Conservation (phyloP, 225 moss, liverwort and hornwort genomes). For the Polytrichum formosum region DNA sequence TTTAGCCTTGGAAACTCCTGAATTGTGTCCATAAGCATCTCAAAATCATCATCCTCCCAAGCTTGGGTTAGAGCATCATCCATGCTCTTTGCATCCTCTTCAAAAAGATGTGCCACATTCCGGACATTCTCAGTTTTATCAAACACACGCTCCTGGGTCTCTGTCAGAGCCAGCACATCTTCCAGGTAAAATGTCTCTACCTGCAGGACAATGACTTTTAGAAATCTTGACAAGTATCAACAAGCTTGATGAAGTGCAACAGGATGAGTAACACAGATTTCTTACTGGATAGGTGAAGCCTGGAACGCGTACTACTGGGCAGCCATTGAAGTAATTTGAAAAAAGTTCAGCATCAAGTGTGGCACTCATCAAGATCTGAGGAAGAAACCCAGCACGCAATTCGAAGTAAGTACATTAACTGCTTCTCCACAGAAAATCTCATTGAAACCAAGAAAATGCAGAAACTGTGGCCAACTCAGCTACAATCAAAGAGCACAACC, state of each 20-base stretch:
- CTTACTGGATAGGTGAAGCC: conserved; percentile 98
- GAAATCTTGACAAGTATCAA: neutral
- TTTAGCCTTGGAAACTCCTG: conserved; percentile 68
- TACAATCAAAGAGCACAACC: conserved; percentile 1
- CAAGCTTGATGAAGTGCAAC: neutral
- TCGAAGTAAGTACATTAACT: neutral
- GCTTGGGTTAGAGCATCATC: conserved; percentile 83
- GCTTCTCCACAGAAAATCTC: neutral
- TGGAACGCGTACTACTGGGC: conserved; percentile 85
- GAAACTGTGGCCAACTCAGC: neutral
- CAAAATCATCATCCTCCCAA: conserved; percentile 92
- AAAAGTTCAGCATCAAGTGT: conserved; percentile 89
- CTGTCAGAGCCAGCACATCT: conserved; percentile 75
- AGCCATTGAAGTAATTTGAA: conserved; percentile 78
- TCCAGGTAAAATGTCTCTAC: conserved; percentile 83
- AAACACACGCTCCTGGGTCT: conserved; percentile 22
- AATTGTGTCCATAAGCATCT: conserved; percentile 71
- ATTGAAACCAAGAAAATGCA: neutral
- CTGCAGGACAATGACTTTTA: conserved; percentile 28
- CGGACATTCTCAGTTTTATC: conserved; percentile 21
- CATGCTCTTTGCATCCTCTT: conserved; percentile 85
- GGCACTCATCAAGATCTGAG: conserved; percentile 98
- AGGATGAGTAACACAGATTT: neutral
- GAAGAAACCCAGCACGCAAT: neutral
- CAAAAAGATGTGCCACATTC: conserved; percentile 34